Evolutionary conservation across 495 filamentous ascomycete genomes (phyloP), one percentile per base, ranked within the genome.

Genomic region (Polyplosphaeria fusca): DNA sequence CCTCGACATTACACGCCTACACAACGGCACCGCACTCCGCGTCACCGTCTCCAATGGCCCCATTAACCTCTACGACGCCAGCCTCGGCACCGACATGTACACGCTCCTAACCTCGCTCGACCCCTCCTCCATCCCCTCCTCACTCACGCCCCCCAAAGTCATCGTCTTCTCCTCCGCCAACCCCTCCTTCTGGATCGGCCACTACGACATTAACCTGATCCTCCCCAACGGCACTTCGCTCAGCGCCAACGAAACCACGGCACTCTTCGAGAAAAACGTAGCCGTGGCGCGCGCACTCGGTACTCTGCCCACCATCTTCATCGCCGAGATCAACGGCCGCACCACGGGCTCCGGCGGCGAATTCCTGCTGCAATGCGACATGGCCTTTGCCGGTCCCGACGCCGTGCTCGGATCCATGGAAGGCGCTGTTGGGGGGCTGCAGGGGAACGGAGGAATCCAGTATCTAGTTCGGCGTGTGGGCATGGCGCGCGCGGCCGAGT

Each of bases 281-380:
- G 50, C 3, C 27, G 19, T 20, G 28, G 26, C 23, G 14, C 50
- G 24, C 14, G 38, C 28, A 3, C 38, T 54, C 5, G 19, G n/a
- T 13, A 28, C 19, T 5, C 50, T 54, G 19, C 27, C 58, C 7
- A 66, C 58, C 19, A 55, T 63, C 7, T 70, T 70, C 47, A 63
- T 70, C 26, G 66, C 60, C 32, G 66, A 70, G 46, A 54, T 64
- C 30, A 61, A 68, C 47, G 67, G 67, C 28, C 65, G 47, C 42
- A 48, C 63, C 1, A 46, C 54, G 25, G 67, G 64, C 13, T 55
- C 26, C 13, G 67, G 67, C 12, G 57, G 67, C 26, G 67, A 70
- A 47, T 51, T 51, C 23, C 28, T 39, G 28, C 7, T 51, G 20
- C 27, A 51, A 16, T 54, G 14, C 53, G 67, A 69, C 37, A 67